Evolutionary conservation across 2,329 filamentous ascomycete species (phyloP), one percentile per base, ranked within the genome.

Genomic region (Botrytis squamosa): DNA sequence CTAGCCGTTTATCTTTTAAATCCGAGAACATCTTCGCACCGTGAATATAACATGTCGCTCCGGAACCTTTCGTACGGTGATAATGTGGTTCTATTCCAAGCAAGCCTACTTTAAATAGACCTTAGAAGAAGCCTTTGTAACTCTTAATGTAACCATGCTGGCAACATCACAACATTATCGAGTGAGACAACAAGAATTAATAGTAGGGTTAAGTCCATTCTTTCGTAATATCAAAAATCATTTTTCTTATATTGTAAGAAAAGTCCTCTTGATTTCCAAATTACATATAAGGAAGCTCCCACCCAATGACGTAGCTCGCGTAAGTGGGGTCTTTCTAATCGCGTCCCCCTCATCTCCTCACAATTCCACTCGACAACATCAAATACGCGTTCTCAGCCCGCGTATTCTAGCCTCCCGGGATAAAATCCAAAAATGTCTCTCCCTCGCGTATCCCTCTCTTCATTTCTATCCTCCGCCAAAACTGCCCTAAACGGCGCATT

Each of bases 391-490:
- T 36, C 25, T 16, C 22, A 36, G 29, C 42, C 44, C 29, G 14
- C 6, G 40, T 68, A 18, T 40, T 36, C 16, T n/a, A 65, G 29
- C 46, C 14, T 29, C 29, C 2, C 2, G n/a, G 18, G 12, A 16
- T 10, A 42, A n/a, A 52, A 42, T 33, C 33, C 52, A 18, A 29
- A 55, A n/a, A 80, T 81, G 79, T 75, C 79, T 72, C 74, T 76
- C n/a, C 76, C 77, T n/a, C 79, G 80, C 25, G 76, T 75, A 9
- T 85, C 87, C 0, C 81, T 90, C 52, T 80, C 82, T 49, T 81
- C 83, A 29, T 91, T 90, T 77, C 82, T 91, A 8, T 82, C 84
- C 7, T 82, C 83, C 1, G 88, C 88, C 33, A 85, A 84, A 71
- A 81, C 82, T 18, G 84, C 85, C 3, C 80, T 91, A 40, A 78